Evolutionary conservation across 2,329 filamentous ascomycete genomes (phyloP).

Genomic region (Colletotrichum brevisporum): DNA sequence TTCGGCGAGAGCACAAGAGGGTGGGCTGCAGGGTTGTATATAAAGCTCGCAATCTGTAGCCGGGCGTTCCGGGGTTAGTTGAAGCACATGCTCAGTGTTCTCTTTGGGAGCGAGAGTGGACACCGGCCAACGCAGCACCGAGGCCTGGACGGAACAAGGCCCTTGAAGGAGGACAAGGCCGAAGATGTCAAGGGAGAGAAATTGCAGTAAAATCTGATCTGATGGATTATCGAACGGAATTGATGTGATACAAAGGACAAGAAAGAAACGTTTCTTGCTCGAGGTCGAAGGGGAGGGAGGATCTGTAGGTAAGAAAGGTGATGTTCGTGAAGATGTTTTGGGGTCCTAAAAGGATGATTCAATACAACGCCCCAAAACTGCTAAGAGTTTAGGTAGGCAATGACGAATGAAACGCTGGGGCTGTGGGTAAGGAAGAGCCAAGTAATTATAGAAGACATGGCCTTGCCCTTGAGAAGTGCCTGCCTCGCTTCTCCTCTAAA

Average conservation of each 20-base stretch:
- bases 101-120: slow-evolving; percentile 36
- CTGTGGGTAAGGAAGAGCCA: slow-evolving; percentile 22
- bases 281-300: slow-evolving; percentile 1
- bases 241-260: slow-evolving; percentile 4
- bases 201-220: neutral
- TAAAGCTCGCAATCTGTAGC: slow-evolving; percentile 30
- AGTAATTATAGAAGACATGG: slow-evolving; percentile 25
- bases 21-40: slow-evolving; percentile 21
- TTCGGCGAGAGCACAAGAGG: neutral
- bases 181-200: slow-evolving; percentile 4
- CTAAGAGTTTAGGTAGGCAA: slow-evolving; percentile 18
- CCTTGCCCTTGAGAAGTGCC: slow-evolving; percentile 13
- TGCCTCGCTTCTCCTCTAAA: slow-evolving; percentile 10
- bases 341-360: slow-evolving; percentile 16
- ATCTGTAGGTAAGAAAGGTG: neutral
- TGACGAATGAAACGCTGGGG: slow-evolving; percentile 7
- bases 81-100: slow-evolving; percentile 40
- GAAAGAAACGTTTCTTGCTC: neutral
- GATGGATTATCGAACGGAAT: slow-evolving; percentile 16
- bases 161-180: slow-evolving; percentile 22
- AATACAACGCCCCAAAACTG: slow-evolving; percentile 16
- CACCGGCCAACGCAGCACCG: slow-evolving; percentile 34
- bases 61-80: slow-evolving; percentile 36
- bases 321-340: slow-evolving; percentile 14
- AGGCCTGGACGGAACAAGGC: slow-evolving; percentile 29